Conservation (phyloP, 192 early-diverging fungal genomes). For the Umbelopsis ramanniana region DNA sequence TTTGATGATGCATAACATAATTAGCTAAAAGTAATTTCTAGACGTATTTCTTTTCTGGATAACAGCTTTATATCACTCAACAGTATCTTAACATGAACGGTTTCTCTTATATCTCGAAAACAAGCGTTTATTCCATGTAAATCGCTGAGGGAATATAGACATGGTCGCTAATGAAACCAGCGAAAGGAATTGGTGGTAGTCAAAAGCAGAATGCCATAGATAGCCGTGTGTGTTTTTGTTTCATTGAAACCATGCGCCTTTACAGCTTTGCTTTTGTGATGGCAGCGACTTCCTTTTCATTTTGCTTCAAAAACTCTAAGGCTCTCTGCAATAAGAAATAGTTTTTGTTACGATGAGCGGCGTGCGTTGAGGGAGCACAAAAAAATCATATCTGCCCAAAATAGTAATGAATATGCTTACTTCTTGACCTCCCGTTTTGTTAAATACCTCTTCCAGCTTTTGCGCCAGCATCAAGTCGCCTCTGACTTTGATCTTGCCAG, state of each 20-base stretch:
- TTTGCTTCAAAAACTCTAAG: conserved; percentile 35
- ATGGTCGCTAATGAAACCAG: too few relatives aligned
- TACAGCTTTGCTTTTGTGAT: conserved; percentile 27
- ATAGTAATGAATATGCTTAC: conserved; percentile 16
- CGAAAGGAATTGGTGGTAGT: neutral
- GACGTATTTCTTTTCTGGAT: too few relatives aligned
- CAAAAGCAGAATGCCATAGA: neutral
- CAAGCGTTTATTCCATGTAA: too few relatives aligned
- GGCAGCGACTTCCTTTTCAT: conserved; percentile 20
- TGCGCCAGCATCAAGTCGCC: conserved; percentile 39
- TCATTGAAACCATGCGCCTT: neutral
- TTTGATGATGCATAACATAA: neutral
- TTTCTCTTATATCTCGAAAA: too few relatives aligned
- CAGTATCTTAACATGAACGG: too few relatives aligned
- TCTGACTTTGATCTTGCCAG: conserved; percentile 35
- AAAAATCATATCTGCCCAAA: neutral
- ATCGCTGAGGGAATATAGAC: too few relatives aligned
- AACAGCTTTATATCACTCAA: too few relatives aligned
- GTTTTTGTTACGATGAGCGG: neutral
- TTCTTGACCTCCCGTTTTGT: conserved; percentile 35
- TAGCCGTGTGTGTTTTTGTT: neutral
- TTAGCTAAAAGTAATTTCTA: too few relatives aligned
- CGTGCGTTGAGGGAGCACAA: neutral
- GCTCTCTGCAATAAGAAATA: conserved; percentile 7
- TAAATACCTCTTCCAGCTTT: conserved; percentile 34